These are phyloP conservation scores for Linnemannia schmuckeri DNA, from an alignment of 192 early-diverging fungal species.

Conservation along the genomic window DNA sequence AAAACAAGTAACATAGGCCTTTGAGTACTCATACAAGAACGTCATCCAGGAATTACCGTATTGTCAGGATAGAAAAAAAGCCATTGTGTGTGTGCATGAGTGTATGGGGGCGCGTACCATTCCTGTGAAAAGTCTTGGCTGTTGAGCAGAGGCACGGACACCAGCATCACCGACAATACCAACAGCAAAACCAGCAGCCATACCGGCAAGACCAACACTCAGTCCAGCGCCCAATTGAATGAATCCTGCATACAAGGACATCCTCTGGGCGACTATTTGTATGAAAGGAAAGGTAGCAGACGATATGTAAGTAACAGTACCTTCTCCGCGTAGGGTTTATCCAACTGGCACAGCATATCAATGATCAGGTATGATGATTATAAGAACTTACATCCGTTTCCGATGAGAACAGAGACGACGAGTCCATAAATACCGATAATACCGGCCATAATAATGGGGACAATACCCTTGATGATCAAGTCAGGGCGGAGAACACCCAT, in stretches of 20 bases:
- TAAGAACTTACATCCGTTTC: constrained; percentile 77
- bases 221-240: constrained; percentile 86
- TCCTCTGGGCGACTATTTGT: constrained; percentile 56
- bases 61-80: not conserved
- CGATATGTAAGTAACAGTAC: constrained; percentile 29
- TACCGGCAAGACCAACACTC: constrained; percentile 84
- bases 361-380: not conserved
- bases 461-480: constrained; percentile 87
- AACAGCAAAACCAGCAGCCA: constrained; percentile 93
- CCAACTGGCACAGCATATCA: not conserved
- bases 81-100: not conserved
- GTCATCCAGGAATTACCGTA: not conserved
- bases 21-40: not conserved
- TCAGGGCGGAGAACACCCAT: constrained; percentile 92
- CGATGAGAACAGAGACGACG: constrained; percentile 94
- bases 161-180: constrained; percentile 93
- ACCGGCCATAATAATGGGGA: constrained; percentile 98
- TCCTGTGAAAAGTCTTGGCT: constrained; percentile 86
- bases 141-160: constrained; percentile 85
- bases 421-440: constrained; percentile 99
- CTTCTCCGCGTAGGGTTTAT: not conserved
- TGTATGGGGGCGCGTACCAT: constrained; percentile 61
- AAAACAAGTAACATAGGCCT: not conserved
- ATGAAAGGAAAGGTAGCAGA: not conserved
- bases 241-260: constrained; percentile 82